phyloP scores from a whole-genome alignment of 768 basidiomycete genomes.

The Tulasnella sp. region DNA sequence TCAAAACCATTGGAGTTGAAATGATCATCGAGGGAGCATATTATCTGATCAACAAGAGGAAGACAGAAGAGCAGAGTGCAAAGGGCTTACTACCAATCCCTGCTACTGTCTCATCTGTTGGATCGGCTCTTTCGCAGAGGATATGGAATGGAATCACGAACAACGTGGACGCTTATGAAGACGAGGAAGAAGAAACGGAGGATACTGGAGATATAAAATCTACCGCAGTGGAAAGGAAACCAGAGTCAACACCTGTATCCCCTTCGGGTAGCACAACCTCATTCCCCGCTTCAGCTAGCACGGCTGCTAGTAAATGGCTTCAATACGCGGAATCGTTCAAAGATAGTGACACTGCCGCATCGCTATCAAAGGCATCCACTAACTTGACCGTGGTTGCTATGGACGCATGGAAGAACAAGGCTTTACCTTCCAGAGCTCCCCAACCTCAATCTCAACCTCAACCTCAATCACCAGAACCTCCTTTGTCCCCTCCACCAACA shows the following conservation, averaged over 20 bases:
- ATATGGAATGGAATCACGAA: conserved; percentile 15
- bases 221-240: conserved; percentile 11
- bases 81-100: background rate
- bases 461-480: conserved; percentile 1
- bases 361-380: background rate
- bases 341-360: conserved; percentile 6
- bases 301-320: background rate
- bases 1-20: conserved; percentile 11
- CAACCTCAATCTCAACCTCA: background rate
- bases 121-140: background rate
- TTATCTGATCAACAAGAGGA: conserved; percentile 1
- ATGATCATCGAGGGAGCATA: conserved; percentile 16
- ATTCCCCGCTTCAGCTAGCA: too few relatives aligned
- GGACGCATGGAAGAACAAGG: background rate
- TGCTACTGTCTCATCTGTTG: background rate
- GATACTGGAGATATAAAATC: background rate
- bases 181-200: background rate
- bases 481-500: background rate
- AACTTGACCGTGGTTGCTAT: conserved; percentile 4
- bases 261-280: too few relatives aligned
- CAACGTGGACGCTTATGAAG: background rate
- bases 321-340: background rate
- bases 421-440: background rate
- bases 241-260: too few relatives aligned
- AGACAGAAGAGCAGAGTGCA: background rate